Conservation (phyloP, 768 basidiomycete species). For the Rickenella mellea region DNA sequence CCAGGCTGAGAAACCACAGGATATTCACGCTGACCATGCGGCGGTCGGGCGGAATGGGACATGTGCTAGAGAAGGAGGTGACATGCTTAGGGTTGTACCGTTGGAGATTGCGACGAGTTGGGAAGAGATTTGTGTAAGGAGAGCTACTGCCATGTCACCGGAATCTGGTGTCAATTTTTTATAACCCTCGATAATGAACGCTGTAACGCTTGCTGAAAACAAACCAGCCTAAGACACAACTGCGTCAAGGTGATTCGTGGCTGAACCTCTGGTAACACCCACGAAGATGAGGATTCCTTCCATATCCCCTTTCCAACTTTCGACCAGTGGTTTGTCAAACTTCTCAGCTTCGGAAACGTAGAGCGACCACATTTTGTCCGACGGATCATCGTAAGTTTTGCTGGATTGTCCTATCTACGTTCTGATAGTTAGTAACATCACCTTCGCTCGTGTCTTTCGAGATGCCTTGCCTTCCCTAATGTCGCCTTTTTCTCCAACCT, state of each 20-base stretch:
- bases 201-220: slow-evolving; percentile 9
- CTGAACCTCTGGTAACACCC: too few species aligned
- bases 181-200: slow-evolving; percentile 10
- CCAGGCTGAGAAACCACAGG: slow-evolving; percentile 11
- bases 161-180: slow-evolving; percentile 14
- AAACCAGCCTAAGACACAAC: slow-evolving; percentile 11
- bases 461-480: too few species aligned
- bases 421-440: too few species aligned
- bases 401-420: too few species aligned
- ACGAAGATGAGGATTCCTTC: slow-evolving; percentile 11
- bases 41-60: not conserved
- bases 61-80: not conserved
- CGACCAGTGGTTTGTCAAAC: slow-evolving; percentile 6
- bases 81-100: not conserved
- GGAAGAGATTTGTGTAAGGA: slow-evolving; percentile 4
- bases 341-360: slow-evolving; percentile 5
- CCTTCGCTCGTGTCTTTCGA: too few species aligned
- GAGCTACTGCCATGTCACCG: not conserved
- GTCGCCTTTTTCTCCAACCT: too few species aligned
- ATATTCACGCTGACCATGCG: slow-evolving; percentile 6
- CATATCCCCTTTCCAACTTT: slow-evolving; percentile 7
- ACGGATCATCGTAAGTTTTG: too few species aligned
- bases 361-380: slow-evolving; percentile 3
- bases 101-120: slow-evolving; percentile 6
- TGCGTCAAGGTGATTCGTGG: too few species aligned